Percentiles rank a stretch among this genome's conserved stretches.
Evolutionary conservation across 345 rosid species (phyloP).

Genomic region (Hibiscus mutabilis): DNA sequence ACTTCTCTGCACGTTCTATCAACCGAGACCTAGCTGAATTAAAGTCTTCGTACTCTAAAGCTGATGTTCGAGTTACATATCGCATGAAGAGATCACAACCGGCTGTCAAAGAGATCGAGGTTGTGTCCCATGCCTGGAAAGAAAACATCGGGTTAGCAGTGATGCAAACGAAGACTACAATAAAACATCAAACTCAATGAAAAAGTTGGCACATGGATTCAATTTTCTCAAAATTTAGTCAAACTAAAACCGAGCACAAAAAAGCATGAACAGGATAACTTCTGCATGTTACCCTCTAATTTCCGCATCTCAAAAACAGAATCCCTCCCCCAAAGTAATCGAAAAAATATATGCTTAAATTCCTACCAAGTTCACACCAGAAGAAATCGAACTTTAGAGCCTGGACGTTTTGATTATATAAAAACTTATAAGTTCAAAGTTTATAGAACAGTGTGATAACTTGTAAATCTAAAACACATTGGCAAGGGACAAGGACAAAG

Average conservation of each 20-base stretch:
- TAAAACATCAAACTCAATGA: not conserved
- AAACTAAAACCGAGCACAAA: not conserved
- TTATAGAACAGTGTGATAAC: not conserved
- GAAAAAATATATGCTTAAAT: not conserved
- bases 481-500: not conserved
- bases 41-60: conserved; percentile 83
- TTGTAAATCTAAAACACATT: not conserved
- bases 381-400: not conserved
- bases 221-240: not conserved
- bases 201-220: not conserved
- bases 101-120: conserved; percentile 84
- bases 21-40: conserved; percentile 84
- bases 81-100: conserved; percentile 91
- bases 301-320: not conserved
- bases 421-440: not conserved
- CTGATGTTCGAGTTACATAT: conserved; percentile 81
- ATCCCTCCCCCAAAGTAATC: not conserved
- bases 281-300: not conserved
- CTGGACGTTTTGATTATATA: not conserved
- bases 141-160: not conserved
- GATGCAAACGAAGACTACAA: not conserved
- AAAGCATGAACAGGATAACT: not conserved
- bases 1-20: conserved; percentile 91
- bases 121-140: conserved; percentile 66
- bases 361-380: not conserved